Percentiles rank a stretch among this genome's conserved stretches.
Evolutionary conservation across 2,329 filamentous ascomycete species (phyloP).

Genomic region (Trichoderma aggressivum): DNA sequence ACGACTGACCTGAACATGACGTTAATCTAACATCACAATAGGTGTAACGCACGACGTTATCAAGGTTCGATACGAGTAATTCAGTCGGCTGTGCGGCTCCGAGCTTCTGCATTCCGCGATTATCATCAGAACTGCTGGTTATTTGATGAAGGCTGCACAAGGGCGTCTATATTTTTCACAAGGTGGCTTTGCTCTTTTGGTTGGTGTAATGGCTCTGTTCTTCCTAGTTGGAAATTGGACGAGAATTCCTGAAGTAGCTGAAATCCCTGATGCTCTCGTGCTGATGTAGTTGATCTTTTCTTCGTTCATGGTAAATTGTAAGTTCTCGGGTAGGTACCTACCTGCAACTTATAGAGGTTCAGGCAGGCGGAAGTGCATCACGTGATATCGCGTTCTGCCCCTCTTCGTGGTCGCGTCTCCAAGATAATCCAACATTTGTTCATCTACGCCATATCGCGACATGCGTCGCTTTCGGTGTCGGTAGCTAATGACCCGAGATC

Average conservation of each 20-base stretch:
- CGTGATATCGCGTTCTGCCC: conserved; percentile 24
- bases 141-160: not conserved
- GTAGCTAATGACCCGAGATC: conserved; percentile 30
- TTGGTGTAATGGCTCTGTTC: not conserved
- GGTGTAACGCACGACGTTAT: conserved; percentile 38
- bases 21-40: conserved; percentile 18
- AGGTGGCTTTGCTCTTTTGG: not conserved
- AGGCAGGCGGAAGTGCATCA: conserved; percentile 13
- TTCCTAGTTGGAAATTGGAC: not conserved
- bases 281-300: not conserved
- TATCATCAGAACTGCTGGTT: not conserved
- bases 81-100: not conserved
- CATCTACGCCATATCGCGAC: not conserved
- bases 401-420: conserved; percentile 22
- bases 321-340: not conserved
- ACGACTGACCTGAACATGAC: not conserved
- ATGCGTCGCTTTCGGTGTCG: conserved; percentile 25
- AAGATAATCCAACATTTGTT: not conserved
- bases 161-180: not conserved
- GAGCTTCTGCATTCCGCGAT: not conserved
- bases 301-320: not conserved
- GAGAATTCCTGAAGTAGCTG: not conserved
- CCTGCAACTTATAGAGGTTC: not conserved
- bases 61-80: conserved; percentile 34
- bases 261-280: not conserved